These are phyloP conservation scores for Aspergillus sp. DNA, from an alignment of 2,329 filamentous ascomycete species.

Conservation along the genomic window DNA sequence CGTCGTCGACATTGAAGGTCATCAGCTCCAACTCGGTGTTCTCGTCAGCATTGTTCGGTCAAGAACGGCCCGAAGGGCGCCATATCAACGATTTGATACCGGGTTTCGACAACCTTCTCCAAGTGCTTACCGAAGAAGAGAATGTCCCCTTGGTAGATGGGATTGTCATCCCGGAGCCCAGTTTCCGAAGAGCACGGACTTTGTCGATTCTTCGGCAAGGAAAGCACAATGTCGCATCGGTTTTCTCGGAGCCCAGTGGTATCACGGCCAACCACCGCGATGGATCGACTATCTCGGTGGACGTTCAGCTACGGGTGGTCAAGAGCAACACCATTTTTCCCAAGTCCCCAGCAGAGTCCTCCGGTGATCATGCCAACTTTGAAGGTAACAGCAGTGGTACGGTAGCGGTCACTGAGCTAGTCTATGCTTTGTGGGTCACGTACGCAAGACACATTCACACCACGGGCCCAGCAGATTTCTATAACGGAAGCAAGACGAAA, in stretches of 20 bases:
- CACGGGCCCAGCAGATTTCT: conserved; percentile 59
- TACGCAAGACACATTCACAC: conserved; percentile 92
- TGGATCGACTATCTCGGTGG: conserved; percentile 86
- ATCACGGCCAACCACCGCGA: conserved; percentile 85
- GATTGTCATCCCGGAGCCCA: conserved; percentile 95
- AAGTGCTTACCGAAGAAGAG: conserved; percentile 82
- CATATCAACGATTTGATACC: conserved; percentile 79
- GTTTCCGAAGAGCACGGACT: conserved; percentile 84
- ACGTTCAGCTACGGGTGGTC: conserved; percentile 94
- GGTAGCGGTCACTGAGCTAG: conserved; percentile 68
- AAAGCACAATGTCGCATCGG: conserved; percentile 71
- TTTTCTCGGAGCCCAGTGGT: conserved; percentile 81
- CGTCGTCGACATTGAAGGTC: conserved; percentile 73
- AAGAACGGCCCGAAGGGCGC: conserved; percentile 78
- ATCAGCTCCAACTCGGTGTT: conserved; percentile 95
- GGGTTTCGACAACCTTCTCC: conserved; percentile 79
- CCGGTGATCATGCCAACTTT: conserved; percentile 62
- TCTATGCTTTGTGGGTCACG: conserved; percentile 95
- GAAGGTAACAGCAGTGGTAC: conserved; percentile 42
- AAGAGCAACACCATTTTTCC: conserved; percentile 73
- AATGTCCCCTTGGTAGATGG: conserved; percentile 80
- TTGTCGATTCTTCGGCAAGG: conserved; percentile 81
- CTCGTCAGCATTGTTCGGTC: conserved; percentile 85
- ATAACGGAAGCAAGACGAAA: conserved; percentile 46
- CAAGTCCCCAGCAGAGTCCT: conserved; percentile 60